phyloP scores from a whole-genome alignment of 2,329 filamentous ascomycete species.

The Colletotrichum higginsianum region DNA sequence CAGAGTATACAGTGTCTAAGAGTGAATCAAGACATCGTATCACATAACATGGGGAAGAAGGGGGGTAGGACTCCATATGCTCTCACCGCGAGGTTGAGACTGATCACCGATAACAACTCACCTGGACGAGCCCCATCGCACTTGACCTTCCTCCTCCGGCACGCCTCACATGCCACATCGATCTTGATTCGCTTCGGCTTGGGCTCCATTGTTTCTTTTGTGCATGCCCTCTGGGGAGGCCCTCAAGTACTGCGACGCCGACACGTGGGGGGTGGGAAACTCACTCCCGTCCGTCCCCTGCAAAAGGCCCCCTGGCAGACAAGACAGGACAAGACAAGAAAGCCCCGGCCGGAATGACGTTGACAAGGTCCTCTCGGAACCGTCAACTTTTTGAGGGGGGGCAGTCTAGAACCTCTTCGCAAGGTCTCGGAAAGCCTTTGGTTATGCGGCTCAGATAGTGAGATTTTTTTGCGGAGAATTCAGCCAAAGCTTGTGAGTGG shows the following conservation, averaged over 20 bases:
- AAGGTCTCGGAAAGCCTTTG: slow-evolving; percentile 29
- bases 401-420: slow-evolving; percentile 10
- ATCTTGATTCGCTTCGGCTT: slow-evolving; percentile 59
- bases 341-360: slow-evolving; percentile 9
- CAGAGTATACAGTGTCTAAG: too few species aligned
- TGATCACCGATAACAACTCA: slow-evolving; percentile 43
- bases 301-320: background rate
- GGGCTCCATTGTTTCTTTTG: slow-evolving; percentile 33
- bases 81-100: background rate
- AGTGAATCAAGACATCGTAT: too few species aligned
- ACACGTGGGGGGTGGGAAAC: background rate
- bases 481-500: slow-evolving; percentile 18
- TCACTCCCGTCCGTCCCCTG: background rate
- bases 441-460: slow-evolving; percentile 5
- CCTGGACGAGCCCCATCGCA: slow-evolving; percentile 59
- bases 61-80: background rate
- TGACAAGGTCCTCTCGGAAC: slow-evolving; percentile 24
- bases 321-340: background rate
- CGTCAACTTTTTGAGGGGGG: background rate
- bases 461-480: slow-evolving; percentile 23
- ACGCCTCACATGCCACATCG: slow-evolving; percentile 59
- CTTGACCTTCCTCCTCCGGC: slow-evolving; percentile 58
- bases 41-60: too few species aligned
- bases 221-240: background rate
- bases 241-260: background rate